These are phyloP conservation scores for Curvularia verruculosa DNA, from an alignment of 2,329 filamentous ascomycete species.

Conservation along the genomic window DNA sequence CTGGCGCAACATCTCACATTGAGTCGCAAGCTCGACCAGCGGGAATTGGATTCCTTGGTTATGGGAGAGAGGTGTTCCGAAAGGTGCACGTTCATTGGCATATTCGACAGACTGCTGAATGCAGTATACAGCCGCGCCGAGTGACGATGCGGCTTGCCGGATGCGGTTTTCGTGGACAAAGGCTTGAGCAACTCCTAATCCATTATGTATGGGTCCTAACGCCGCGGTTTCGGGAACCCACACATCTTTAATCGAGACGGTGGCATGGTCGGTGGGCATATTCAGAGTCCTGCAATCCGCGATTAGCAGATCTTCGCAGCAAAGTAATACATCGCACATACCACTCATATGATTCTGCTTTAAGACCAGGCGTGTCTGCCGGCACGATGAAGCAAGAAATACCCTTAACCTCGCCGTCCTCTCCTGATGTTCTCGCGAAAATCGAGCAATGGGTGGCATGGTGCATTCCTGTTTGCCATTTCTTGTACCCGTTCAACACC, in stretches of 20 bases:
- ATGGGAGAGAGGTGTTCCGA: slow-evolving; percentile 61
- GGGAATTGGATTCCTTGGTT: slow-evolving; percentile 71
- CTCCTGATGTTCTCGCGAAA: slow-evolving; percentile 64
- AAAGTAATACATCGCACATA: slow-evolving; percentile 15
- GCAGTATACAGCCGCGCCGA: slow-evolving; percentile 66
- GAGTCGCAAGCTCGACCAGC: slow-evolving; percentile 66
- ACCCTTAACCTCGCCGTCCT: slow-evolving; percentile 59
- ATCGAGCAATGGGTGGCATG: slow-evolving; percentile 66
- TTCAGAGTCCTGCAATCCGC: slow-evolving; percentile 60
- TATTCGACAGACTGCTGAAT: slow-evolving; percentile 63
- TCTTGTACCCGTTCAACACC: slow-evolving; percentile 64
- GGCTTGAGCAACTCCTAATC: slow-evolving; percentile 66
- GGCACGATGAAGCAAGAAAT: slow-evolving; percentile 68
- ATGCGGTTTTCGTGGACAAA: slow-evolving; percentile 71
- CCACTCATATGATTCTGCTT: slow-evolving; percentile 65
- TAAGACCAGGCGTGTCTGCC: slow-evolving; percentile 58
- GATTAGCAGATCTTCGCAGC: slow-evolving; percentile 8
- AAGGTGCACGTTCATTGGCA: slow-evolving; percentile 61
- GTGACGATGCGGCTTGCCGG: slow-evolving; percentile 66
- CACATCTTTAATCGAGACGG: slow-evolving; percentile 63
- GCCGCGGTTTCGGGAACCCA: slow-evolving; percentile 61
- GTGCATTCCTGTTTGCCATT: slow-evolving; percentile 70
- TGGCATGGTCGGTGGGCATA: slow-evolving; percentile 71
- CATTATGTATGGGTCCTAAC: slow-evolving; percentile 60
- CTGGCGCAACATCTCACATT: slow-evolving; percentile 66